Evolutionary conservation across 2,329 filamentous ascomycete species (phyloP).

Genomic region (Fusarium pseudonygamai): DNA sequence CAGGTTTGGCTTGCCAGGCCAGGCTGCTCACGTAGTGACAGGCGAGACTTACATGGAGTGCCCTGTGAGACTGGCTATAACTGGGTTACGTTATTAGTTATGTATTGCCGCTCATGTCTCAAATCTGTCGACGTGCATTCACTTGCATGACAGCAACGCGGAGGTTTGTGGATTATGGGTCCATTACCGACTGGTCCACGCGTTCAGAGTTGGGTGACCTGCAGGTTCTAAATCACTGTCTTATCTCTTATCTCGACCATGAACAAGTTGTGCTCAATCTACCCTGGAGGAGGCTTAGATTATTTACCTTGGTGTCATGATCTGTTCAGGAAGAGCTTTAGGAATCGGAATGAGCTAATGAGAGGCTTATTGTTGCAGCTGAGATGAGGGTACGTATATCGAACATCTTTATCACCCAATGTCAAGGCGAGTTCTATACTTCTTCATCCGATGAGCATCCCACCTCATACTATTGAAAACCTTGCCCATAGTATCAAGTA

Average conservation of each 20-base stretch:
- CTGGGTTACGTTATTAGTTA: constrained; percentile 5
- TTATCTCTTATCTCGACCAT: neutral
- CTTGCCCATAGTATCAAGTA: neutral
- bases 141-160: neutral
- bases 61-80: constrained; percentile 12
- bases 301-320: neutral
- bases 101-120: neutral
- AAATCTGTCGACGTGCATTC: constrained; percentile 15
- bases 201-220: neutral
- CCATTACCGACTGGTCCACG: constrained; percentile 4
- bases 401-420: neutral
- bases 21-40: neutral
- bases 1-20: neutral
- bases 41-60: constrained; percentile 13
- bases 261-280: neutral
- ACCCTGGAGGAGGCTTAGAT: neutral
- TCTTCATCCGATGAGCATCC: neutral
- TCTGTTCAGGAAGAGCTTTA: neutral
- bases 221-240: neutral
- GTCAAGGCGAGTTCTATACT: neutral
- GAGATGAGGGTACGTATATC: too few species aligned
- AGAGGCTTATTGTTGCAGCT: neutral
- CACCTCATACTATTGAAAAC: neutral
- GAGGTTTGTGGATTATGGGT: constrained; percentile 14
- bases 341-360: neutral